Percentiles rank a stretch among this genome's conserved stretches.
phyloP scores from a whole-genome alignment of 1,139 yeast species.

The Candida sojae region DNA sequence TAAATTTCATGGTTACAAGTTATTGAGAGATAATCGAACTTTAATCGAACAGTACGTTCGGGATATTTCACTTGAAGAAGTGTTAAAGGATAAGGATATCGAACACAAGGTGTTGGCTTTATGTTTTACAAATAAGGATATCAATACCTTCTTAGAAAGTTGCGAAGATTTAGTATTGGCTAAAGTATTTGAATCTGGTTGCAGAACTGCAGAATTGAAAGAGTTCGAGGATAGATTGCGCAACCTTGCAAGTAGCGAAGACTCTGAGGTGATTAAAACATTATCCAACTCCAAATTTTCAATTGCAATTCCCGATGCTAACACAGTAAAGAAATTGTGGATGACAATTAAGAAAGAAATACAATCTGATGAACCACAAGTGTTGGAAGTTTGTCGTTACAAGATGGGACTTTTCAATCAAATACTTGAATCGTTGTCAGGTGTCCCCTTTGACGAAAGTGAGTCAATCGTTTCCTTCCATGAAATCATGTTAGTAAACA shows the following conservation, averaged over 20 bases:
- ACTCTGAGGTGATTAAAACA: slow-evolving; percentile 11
- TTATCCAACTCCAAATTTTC: slow-evolving; percentile 10
- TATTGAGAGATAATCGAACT: slow-evolving; percentile 36
- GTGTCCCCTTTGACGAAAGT: slow-evolving; percentile 6
- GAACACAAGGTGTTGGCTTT: slow-evolving; percentile 11
- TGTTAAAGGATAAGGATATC: not conserved
- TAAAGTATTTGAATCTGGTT: slow-evolving; percentile 21
- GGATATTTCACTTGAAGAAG: not conserved
- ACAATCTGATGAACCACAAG: slow-evolving; percentile 27
- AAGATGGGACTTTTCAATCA: slow-evolving; percentile 38
- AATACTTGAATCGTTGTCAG: slow-evolving; percentile 14
- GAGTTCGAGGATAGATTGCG: slow-evolving; percentile 2
- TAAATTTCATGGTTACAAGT: slow-evolving; percentile 37
- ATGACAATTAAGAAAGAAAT: slow-evolving; percentile 22
- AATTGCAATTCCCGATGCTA: slow-evolving; percentile 2
- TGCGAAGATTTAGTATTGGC: slow-evolving; percentile 17
- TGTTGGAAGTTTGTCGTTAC: slow-evolving; percentile 25
- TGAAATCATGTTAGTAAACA: slow-evolving; percentile 21
- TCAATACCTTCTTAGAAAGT: not conserved
- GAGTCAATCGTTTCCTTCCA: slow-evolving; percentile 18
- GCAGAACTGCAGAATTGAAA: slow-evolving; percentile 3
- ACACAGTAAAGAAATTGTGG: slow-evolving; percentile 18
- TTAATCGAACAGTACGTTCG: slow-evolving; percentile 12
- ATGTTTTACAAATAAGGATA: slow-evolving; percentile 7
- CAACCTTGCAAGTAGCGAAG: slow-evolving; percentile 5